Percentiles rank a stretch among this genome's conserved stretches.
Conservation (phyloP, 441 rosid genomes). For the Pelargonium fulgidum region DNA sequence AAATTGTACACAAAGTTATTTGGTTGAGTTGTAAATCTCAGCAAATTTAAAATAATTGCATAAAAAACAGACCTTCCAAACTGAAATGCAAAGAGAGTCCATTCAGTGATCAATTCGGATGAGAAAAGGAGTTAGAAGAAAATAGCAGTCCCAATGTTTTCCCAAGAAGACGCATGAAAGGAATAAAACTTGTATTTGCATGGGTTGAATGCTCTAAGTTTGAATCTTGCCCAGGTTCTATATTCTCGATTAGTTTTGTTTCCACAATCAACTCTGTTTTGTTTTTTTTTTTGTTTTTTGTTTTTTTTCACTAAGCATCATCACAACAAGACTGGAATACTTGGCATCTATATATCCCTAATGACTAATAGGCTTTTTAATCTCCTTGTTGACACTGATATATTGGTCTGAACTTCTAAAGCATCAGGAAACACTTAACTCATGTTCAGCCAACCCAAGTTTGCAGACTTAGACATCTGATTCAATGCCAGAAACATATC, state of each 20-base stretch:
- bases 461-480: background rate
- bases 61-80: background rate
- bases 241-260: background rate
- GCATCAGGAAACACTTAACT: background rate
- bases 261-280: background rate
- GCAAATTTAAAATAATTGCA: background rate
- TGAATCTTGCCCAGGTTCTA: background rate
- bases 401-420: background rate
- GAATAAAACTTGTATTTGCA: background rate
- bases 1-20: constrained; percentile 9
- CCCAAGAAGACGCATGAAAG: background rate
- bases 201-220: background rate
- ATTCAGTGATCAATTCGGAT: background rate
- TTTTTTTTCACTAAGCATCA: background rate
- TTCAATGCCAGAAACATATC: background rate
- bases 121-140: background rate
- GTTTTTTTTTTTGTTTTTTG: too few species aligned
- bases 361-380: too few species aligned
- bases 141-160: background rate
- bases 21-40: background rate
- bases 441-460: constrained; percentile 3
- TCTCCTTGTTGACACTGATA: background rate
- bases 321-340: background rate
- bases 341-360: too few species aligned
- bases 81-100: background rate